A percentile compares a stretch with the other conserved stretches of the same genome.
phyloP scores from a whole-genome alignment of 1,139 yeast species.

The Saccharomyces hybrid region DNA sequence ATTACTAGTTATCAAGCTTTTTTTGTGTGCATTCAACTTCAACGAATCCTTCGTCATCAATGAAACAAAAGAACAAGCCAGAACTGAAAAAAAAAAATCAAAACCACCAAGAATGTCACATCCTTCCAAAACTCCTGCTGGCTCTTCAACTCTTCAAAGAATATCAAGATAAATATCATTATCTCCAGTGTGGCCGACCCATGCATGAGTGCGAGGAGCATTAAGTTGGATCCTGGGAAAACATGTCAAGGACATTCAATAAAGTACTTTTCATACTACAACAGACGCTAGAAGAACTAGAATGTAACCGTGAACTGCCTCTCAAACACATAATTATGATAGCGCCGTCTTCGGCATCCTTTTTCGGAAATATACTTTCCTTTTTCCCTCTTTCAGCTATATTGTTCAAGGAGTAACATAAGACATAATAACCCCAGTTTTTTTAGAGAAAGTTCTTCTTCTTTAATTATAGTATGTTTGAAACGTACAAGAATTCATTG shows the following conservation, averaged over 20 bases:
- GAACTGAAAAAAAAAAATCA: neutral
- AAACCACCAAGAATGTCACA: neutral
- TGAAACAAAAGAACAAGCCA: too few species aligned
- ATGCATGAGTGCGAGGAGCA: neutral
- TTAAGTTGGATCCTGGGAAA: neutral
- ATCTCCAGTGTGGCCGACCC: neutral
- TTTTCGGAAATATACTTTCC: neutral
- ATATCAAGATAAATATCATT: neutral
- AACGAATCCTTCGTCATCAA: neutral
- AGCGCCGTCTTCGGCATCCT: neutral
- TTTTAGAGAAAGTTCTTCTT: neutral
- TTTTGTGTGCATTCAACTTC: too few species aligned
- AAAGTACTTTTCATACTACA: neutral
- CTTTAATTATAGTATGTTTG: neutral
- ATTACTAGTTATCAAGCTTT: neutral
- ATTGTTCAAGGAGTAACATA: neutral
- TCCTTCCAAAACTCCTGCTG: neutral
- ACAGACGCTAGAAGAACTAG: neutral
- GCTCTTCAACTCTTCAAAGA: neutral
- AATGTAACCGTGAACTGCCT: neutral
- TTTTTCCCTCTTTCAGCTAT: neutral
- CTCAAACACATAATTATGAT: neutral
- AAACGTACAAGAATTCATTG: neutral
- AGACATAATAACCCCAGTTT: neutral
- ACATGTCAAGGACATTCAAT: neutral